Evolutionary conservation across 306 rosid species (phyloP), one percentile per base, ranked within the genome.

Genomic region (Rubus idaeus): DNA sequence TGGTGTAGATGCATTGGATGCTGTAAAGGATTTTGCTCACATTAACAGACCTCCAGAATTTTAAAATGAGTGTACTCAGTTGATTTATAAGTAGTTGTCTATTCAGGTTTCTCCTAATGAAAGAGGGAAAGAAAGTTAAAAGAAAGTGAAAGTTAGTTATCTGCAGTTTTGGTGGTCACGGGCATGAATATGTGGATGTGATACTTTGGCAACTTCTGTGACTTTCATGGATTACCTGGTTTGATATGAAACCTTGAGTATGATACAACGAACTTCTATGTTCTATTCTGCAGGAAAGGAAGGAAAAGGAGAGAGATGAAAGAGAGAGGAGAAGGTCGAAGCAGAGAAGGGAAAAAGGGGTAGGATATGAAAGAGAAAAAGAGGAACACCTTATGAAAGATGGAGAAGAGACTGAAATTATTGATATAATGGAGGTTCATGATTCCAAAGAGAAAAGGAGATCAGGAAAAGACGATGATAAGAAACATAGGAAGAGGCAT

Each of bases 251-350:
- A 39, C 40, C 41, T 23, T 14, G 52, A 58, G 49, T 73, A 37
- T 47, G 63, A 64, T 6, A 45, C 18, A 30, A 37, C 37, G 7
- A 35, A n/a, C 35, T 45, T 46, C 62, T 8, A 84, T 39, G 56
- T 47, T 40, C 73, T 62, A 60, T 68, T 83, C 82, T 86, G 75
- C 85, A 91, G 97, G 88, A 83, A 21, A 90, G 89, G 82, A 90
- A 85, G 87, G 97, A 90, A 63, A 94, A 87, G 67, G 98, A 94
- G 65, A 90, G 90, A 77, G 96, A 91, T 79, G 96, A 94, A 44
- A 87, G 88, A 74, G 97, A 91, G 42, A 86, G 82, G 77, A 89
- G 88, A 79, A 91, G 88, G 84, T 61, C 37, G 37, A 93, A 89
- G 85, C 96, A 90, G 23, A 90, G 89, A 84, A 87, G 84, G 87